Base-by-base conservation (phyloP, 495 filamentous ascomycete genomes). In the Daldinia grandis region DNA sequence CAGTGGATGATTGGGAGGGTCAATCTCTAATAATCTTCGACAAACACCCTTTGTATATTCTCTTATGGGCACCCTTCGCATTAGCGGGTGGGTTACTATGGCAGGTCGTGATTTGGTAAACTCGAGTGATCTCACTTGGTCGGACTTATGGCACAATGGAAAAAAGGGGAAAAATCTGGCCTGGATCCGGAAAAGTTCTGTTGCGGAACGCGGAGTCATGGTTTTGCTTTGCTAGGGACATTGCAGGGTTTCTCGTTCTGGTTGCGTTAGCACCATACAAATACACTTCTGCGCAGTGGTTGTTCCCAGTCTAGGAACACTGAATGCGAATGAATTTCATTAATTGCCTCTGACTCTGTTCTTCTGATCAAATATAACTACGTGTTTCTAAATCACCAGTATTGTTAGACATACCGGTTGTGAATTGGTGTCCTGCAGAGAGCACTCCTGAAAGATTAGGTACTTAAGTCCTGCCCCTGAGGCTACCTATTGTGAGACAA, bases 21-120 rank as follows among this genome's bases (percentile, higher is more conserved):
- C 59, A 24, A 72, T 68, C 68, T 67, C 64, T 64, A 47, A 19
- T 65, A 38, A 66, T 69, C 54, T 66, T 62, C 66, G 56, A 53
- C 66, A 73, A 64, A 51, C 19, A 63, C 66, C 62, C 62, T 60
- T 73, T 74, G 71, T 59, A 74, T 74, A 74, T 63, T 66, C 57
- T 66, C 58, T 70, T 62, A 63, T 60, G 44, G 51, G 53, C 62
- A 40, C 31, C 66, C 57, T 31, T 64, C 25, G 42, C 40, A 21
- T 37, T 40, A 58, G 47, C 12, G 54, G 62, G 38, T 65, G 47
- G 64, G 55, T 64, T 53, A n/a, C 25, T 58, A 50, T 47, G 62
- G 47, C 58, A 21, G 50, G 58, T 67, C 58, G 59, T 35, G 31
- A 64, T 61, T 61, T 65, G 70, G 61, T 63, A 72, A 60, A 63